Percentiles rank a stretch among this genome's conserved stretches.
Evolutionary conservation across 331 rosid genomes (phyloP).

Genomic region (Prunus yedoensis): DNA sequence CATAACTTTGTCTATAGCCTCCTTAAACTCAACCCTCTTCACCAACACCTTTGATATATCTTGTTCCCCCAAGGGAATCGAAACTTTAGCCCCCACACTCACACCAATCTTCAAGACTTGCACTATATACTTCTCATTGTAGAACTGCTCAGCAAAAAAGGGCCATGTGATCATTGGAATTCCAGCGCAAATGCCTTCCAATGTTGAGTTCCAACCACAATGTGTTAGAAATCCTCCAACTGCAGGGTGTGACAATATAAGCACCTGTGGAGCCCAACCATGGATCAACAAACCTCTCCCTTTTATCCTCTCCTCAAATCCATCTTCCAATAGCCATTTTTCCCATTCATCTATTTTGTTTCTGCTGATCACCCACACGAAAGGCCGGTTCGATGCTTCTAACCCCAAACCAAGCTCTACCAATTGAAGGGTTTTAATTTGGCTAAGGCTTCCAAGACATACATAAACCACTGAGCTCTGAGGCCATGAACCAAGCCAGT

Average conservation of each 20-base stretch:
- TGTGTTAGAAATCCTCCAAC: conserved; percentile 50
- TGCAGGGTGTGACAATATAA: conserved; percentile 39
- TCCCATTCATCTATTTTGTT: conserved; percentile 25
- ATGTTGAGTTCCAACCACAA: conserved; percentile 54
- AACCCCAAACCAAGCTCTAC: conserved; percentile 29
- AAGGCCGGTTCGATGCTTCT: conserved; percentile 16
- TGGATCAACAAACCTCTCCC: conserved; percentile 31
- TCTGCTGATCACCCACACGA: conserved; percentile 19
- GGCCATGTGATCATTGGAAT: conserved; percentile 60
- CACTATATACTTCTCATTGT: conserved; percentile 31
- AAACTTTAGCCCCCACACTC: conserved; percentile 32
- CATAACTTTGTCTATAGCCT: conserved; percentile 29
- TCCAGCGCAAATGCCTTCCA: conserved; percentile 42
- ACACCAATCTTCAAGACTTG: conserved; percentile 38
- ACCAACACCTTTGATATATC: conserved; percentile 28
- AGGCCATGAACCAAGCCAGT: conserved; percentile 47
- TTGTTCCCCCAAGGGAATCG: conserved; percentile 37
- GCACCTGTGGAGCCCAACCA: conserved; percentile 57
- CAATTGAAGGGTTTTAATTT: conserved; percentile 10
- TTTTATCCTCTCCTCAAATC: conserved; percentile 36
- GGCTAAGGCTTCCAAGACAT: conserved; percentile 25
- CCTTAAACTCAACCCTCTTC: conserved; percentile 19
- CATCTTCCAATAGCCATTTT: conserved; percentile 31
- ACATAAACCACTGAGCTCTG: conserved; percentile 13
- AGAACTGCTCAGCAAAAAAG: conserved; percentile 40